Evolutionary conservation across 2,329 filamentous ascomycete species (phyloP).

Genomic region (Colletotrichum lentis): DNA sequence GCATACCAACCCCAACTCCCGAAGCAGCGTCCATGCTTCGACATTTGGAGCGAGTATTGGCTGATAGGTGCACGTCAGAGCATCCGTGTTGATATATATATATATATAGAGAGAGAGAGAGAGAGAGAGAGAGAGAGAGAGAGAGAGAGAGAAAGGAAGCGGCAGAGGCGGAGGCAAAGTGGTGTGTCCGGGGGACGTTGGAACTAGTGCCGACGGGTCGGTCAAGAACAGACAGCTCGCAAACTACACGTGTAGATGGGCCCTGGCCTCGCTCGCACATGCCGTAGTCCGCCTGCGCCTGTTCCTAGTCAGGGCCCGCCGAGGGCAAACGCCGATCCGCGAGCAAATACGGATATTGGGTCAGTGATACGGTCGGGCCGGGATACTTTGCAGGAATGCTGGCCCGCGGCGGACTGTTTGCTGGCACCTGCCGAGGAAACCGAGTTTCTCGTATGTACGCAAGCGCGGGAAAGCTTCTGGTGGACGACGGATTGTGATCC

Average conservation of each 20-base stretch:
- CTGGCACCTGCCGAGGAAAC: not conserved
- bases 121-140: not conserved
- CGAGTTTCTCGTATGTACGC: not conserved
- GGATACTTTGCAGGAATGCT: not conserved
- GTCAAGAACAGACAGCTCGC: conserved; percentile 26
- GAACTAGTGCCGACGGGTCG: conserved; percentile 32
- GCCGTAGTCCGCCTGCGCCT: conserved; percentile 17
- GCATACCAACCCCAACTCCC: conserved; percentile 3
- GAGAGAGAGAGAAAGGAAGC: not conserved
- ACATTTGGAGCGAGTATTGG: conserved; percentile 15
- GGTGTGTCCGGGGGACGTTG: conserved; percentile 31
- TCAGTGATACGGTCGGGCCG: conserved; percentile 19
- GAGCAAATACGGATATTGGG: conserved; percentile 20
- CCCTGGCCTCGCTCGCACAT: conserved; percentile 25
- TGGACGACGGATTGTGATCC: not conserved
- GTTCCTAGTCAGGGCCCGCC: conserved; percentile 25
- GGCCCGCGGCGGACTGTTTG: not conserved
- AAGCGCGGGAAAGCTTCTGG: not conserved
- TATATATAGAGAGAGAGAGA: no score
- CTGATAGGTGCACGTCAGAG: conserved; percentile 25
- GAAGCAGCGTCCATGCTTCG: conserved; percentile 21
- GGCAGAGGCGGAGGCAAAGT: conserved; percentile 5
- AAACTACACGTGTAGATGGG: conserved; percentile 19
- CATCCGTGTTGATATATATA: conserved; percentile 10
- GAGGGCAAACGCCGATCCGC: conserved; percentile 27